Base-by-base conservation (phyloP, 2,329 filamentous ascomycete genomes). In the Talaromyces atroroseus region DNA sequence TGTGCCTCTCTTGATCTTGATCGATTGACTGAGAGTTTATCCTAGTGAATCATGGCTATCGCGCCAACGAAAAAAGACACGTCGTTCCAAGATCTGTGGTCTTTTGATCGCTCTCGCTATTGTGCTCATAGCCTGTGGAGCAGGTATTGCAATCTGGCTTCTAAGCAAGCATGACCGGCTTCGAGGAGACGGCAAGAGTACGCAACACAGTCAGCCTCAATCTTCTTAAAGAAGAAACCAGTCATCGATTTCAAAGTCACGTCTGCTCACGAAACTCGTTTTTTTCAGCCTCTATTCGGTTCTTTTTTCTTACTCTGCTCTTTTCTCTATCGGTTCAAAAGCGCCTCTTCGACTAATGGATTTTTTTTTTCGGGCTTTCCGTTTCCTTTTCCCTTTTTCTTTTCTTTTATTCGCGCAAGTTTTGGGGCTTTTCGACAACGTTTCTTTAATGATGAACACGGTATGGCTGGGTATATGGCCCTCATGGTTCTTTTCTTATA, bases 11-110 rank as follows among this genome's bases (percentile, higher is more conserved):
- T 58, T 20, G 21, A 57, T 58, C 54, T 36, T 58, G 47, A 18
- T 38, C 47, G 45, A 46, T 26, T 50, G 40, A 44, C 26, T 11
- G 5, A 29, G 26, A 29, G 26, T 44, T 23, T 3, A 4, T n/a
- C 57, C 42, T 34, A 83, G 80, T 57, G 71, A 79, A 61, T 75
- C 74, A 52, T 84, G 82, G 82, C 79, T 84, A 32, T 73, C 72
- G 36, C 70, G 71, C 6, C 75, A 83, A 68, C 70, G 72, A 16
- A 67, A 67, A 49, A 84, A 84, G 63, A 71, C 71, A 54, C 75
- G 74, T 48, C 73, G 77, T 10, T 75, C 75, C 21, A 74, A 74
- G 52, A 72, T 82, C 52, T 61, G 76, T n/a, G 68, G 73, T 2
- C 71, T 72, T 18, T 16, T 71, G 2, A 66, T 71, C 5, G 64